phyloP scores from a whole-genome alignment of 2,329 filamentous ascomycete genomes.

The Trichoderma arundinaceum region DNA sequence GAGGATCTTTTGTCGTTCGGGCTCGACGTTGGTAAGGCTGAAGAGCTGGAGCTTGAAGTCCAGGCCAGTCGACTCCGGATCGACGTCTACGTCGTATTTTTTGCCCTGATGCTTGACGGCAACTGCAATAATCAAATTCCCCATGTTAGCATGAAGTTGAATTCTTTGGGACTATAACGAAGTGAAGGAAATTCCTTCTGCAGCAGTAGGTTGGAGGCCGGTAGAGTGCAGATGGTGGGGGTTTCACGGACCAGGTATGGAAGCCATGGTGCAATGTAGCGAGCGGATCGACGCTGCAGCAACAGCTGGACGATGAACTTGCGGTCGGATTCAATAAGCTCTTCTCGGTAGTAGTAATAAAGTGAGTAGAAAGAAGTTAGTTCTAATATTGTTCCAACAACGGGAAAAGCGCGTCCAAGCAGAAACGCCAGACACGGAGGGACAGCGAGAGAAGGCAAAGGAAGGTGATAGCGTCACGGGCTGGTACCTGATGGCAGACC shows the following conservation, averaged over 20 bases:
- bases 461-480: not conserved
- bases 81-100: constrained; percentile 92
- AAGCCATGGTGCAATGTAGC: constrained; percentile 52
- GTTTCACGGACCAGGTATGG: constrained; percentile 58
- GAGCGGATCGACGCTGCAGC: constrained; percentile 4
- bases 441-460: too few relatives aligned
- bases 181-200: not conserved
- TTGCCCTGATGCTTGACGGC: constrained; percentile 95
- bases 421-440: too few relatives aligned
- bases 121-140: constrained; percentile 58
- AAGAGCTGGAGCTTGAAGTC: constrained; percentile 95
- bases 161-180: not conserved
- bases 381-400: not conserved
- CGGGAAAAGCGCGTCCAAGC: not conserved
- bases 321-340: not conserved
- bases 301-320: constrained; percentile 17
- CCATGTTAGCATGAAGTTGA: not conserved
- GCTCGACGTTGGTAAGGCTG: constrained; percentile 93
- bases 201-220: not conserved
- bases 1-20: constrained; percentile 93
- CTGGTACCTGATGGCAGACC: not conserved
- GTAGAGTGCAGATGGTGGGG: constrained; percentile 30
- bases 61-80: constrained; percentile 82
- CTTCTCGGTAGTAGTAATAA: not conserved
- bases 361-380: not conserved